Evolutionary conservation across 345 rosid genomes (phyloP), one percentile per base, ranked within the genome.

Genomic region (Gossypium anomalum): DNA sequence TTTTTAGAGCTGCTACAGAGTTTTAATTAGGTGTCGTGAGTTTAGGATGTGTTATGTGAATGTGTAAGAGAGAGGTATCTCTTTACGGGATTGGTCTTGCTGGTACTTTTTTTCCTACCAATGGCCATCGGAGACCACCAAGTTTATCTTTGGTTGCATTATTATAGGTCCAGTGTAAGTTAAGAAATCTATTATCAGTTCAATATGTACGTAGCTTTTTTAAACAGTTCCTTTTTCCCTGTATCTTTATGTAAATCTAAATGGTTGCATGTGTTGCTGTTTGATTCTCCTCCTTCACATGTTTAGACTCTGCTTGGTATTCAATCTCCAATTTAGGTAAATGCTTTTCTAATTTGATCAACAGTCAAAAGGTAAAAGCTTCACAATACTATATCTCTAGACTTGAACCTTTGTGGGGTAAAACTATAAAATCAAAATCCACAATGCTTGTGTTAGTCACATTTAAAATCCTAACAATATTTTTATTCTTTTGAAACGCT

Each of bases 1-100:
- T 77, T 88, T 87, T 89, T 83, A 78, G 92, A 79, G 82, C 63
- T 69, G 23, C 49, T 25, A 25, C 3, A 25, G 3, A 25, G 27
- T 25, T 74, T 78, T 43, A 47, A 20, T 29, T 68, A 79, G 76
- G 71, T 52, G 63, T 76, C 56, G 45, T 75, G 49, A 77, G 75
- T 77, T 56, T 55, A 53, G 22, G 23, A 25, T 19, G 27, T 53
- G 60, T 80, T 43, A 14, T 69, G 75, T 73, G 41, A 43, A 79
- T 79, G 75, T 76, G 68, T 64, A 61, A 49, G 57, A 27, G 41
- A 15, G 41, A 57, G 27, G 27, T 22, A 20, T 62, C 52, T 20
- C 64, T 10, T 34, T 64, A 25, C 45, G 9, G 61, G 10, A 67
- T 71, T 76, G 82, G 85, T 82, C 77, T 74, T 60, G 59, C 79